Percentiles rank a stretch among this genome's conserved stretches.
Conservation (phyloP, 1,139 yeast species). For the Hemisphaericaspora xylanilytica region DNA sequence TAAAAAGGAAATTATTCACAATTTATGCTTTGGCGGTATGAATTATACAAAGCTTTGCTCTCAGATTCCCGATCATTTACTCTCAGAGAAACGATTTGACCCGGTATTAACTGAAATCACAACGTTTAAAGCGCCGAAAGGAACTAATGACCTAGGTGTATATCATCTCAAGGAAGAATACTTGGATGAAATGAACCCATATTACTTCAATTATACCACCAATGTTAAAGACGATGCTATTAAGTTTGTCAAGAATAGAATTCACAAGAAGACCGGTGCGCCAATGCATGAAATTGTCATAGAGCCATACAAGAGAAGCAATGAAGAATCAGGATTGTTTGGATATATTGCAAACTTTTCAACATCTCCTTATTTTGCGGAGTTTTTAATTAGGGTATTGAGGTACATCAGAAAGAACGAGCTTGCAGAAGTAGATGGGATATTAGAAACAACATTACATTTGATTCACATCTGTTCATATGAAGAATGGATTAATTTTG, state of each 20-base stretch:
- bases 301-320: slow-evolving; percentile 38
- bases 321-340: slow-evolving; percentile 33
- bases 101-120: slow-evolving; percentile 60
- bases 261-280: slow-evolving; percentile 29
- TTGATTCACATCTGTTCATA: slow-evolving; percentile 57
- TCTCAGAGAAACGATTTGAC: slow-evolving; percentile 73
- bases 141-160: slow-evolving; percentile 63
- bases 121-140: slow-evolving; percentile 60
- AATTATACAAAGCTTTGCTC: slow-evolving; percentile 68
- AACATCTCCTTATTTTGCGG: slow-evolving; percentile 49
- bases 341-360: slow-evolving; percentile 44
- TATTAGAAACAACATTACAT: slow-evolving; percentile 62
- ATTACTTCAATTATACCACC: slow-evolving; percentile 72
- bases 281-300: slow-evolving; percentile 46
- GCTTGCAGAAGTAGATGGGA: slow-evolving; percentile 47
- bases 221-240: slow-evolving; percentile 76
- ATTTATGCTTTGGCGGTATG: slow-evolving; percentile 70
- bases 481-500: slow-evolving; percentile 30
- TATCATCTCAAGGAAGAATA: slow-evolving; percentile 64
- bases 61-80: slow-evolving; percentile 72
- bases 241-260: slow-evolving; percentile 52
- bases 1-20: slow-evolving; percentile 71
- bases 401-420: slow-evolving; percentile 40
- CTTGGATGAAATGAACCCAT: slow-evolving; percentile 66
- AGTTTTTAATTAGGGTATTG: slow-evolving; percentile 51